These are phyloP conservation scores for Melastoma malabathricum DNA, from an alignment of 345 rosid genomes.

Conservation along the genomic window DNA sequence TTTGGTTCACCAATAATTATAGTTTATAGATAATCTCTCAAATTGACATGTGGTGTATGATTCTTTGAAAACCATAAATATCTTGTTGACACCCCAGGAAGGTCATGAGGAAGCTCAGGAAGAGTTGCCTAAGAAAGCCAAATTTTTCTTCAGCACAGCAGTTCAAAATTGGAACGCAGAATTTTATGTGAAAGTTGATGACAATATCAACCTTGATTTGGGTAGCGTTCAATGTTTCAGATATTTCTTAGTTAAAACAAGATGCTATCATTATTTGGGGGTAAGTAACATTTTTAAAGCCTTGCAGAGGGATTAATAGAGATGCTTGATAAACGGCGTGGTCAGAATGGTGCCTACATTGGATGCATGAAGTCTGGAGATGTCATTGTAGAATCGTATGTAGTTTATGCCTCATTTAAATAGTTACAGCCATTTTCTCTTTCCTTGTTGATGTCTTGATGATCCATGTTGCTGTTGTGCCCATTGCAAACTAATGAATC, in stretches of 20 bases:
- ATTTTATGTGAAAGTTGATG: conserved; percentile 81
- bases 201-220: conserved; percentile 62
- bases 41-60: too few species aligned
- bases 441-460: too few species aligned
- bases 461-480: too few species aligned
- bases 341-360: conserved; percentile 63
- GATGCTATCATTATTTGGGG: neutral
- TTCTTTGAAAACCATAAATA: too few species aligned
- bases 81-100: conserved; percentile 35
- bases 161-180: conserved; percentile 95
- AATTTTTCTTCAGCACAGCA: conserved; percentile 73
- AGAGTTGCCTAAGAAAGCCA: conserved; percentile 80
- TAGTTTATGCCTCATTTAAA: neutral
- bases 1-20: too few species aligned
- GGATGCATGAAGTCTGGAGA: conserved; percentile 99
- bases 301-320: conserved; percentile 63
- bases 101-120: conserved; percentile 92
- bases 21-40: too few species aligned
- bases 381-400: conserved; percentile 60
- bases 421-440: neutral
- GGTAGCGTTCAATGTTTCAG: conserved; percentile 25
- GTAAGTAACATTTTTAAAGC: neutral
- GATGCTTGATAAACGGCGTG: conserved; percentile 54
- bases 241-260: neutral
- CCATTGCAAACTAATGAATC: too few species aligned